Evolutionary conservation across 1,284 basidiomycete genomes (phyloP).

Genomic region (Boletus chippewaensis): DNA sequence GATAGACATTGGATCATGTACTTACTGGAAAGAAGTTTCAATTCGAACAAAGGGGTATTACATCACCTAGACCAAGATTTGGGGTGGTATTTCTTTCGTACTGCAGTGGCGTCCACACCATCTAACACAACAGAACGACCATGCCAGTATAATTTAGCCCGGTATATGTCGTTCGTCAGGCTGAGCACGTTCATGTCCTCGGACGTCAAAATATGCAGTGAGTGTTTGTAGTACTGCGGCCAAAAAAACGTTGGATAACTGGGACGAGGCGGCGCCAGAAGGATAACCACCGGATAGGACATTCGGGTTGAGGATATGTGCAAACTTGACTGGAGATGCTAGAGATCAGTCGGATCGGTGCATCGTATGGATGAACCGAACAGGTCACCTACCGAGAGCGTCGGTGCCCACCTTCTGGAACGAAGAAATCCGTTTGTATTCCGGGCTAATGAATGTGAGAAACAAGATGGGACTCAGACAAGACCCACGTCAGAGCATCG

Average conservation of each 20-base stretch:
- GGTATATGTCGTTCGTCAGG: background rate
- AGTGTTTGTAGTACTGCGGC: background rate
- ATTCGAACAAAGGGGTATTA: too few species aligned
- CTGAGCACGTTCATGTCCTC: background rate
- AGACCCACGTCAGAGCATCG: background rate
- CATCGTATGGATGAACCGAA: background rate
- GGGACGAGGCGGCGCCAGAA: background rate
- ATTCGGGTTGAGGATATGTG: constrained; percentile 13
- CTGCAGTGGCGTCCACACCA: too few species aligned
- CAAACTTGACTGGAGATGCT: constrained; percentile 15
- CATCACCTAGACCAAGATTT: too few species aligned
- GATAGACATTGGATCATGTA: too few species aligned
- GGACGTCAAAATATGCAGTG: background rate
- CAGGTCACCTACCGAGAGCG: constrained; percentile 6
- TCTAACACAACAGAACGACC: too few species aligned
- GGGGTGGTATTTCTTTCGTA: too few species aligned
- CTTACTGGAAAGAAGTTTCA: too few species aligned
- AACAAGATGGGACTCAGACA: background rate
- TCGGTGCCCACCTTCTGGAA: too few species aligned
- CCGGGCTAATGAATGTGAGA: background rate
- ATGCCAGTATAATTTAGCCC: background rate
- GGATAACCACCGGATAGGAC: background rate
- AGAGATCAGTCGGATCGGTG: background rate
- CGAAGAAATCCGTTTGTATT: constrained; percentile 3
- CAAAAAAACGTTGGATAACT: constrained; percentile 3